Percentiles rank a stretch among this genome's conserved stretches.
phyloP scores from a whole-genome alignment of 2,329 filamentous ascomycete species.

The Xylariaceae sp. region DNA sequence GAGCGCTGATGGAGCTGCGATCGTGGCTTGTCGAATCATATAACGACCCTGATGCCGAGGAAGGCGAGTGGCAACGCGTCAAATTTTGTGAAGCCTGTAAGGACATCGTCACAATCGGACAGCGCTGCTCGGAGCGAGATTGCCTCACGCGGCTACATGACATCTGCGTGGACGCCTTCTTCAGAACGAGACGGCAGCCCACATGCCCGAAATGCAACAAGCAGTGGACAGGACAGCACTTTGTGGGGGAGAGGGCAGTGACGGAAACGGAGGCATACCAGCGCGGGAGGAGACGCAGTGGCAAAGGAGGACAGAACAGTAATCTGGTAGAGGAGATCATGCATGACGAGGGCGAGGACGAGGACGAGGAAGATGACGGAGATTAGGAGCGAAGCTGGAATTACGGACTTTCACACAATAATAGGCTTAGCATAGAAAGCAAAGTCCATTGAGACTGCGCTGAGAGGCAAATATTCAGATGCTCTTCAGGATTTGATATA shows the following conservation, averaged over 20 bases:
- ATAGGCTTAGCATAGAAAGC: too few species aligned
- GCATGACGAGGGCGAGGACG: conserved; percentile 37
- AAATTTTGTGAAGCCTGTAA: conserved; percentile 88
- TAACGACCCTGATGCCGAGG: conserved; percentile 72
- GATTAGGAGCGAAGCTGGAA: conserved; percentile 32
- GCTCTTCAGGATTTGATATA: too few species aligned
- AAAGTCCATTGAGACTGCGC: too few species aligned
- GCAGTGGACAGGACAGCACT: conserved; percentile 56
- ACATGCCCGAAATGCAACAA: conserved; percentile 68
- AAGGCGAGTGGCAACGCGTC: conserved; percentile 72
- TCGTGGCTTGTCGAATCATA: conserved; percentile 88
- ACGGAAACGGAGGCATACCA: conserved; percentile 59
- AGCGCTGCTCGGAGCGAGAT: conserved; percentile 72
- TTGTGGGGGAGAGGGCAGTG: conserved; percentile 62
- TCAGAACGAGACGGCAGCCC: conserved; percentile 66
- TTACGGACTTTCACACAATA: too few species aligned
- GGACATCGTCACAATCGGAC: conserved; percentile 85
- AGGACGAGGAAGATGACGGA: conserved; percentile 37
- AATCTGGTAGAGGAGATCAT: conserved; percentile 45
- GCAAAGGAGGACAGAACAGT: conserved; percentile 41
- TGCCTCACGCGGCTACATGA: conserved; percentile 78
- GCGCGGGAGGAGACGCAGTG: conserved; percentile 48
- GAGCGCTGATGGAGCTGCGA: conserved; percentile 83
- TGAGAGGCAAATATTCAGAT: too few species aligned
- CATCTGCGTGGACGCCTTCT: conserved; percentile 75